phyloP scores from a whole-genome alignment of 1,284 basidiomycete species.

The Clitocybe nebularis region DNA sequence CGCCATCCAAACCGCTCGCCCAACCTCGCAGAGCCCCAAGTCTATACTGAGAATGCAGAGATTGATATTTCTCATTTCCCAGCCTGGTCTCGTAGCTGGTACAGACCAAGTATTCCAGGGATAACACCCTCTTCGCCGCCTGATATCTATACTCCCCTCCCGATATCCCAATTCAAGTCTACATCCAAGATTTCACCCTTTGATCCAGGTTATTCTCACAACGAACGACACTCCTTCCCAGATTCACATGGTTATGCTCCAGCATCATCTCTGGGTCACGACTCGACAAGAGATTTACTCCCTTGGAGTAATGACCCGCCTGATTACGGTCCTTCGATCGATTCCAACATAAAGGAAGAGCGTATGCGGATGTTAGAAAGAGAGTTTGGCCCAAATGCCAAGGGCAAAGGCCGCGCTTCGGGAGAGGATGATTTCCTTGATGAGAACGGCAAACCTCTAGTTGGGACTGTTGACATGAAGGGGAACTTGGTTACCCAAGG shows the following conservation, averaged over 20 bases:
- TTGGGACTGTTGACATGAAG: constrained; percentile 55
- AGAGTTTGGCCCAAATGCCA: constrained; percentile 48
- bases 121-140: constrained; percentile 20
- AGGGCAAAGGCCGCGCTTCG: constrained; percentile 22
- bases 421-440: constrained; percentile 30
- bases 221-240: constrained; percentile 8
- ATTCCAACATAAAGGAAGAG: constrained; percentile 56
- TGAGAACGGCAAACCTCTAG: constrained; percentile 41
- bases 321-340: constrained; percentile 37
- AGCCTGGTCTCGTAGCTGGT: constrained; percentile 58
- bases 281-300: constrained; percentile 37
- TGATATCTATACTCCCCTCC: constrained; percentile 33
- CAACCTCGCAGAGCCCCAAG: constrained; percentile 17
- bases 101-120: constrained; percentile 29
- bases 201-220: constrained; percentile 34
- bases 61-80: constrained; percentile 61
- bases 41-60: constrained; percentile 31
- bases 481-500: constrained; percentile 59
- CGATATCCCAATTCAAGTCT: constrained; percentile 26
- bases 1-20: constrained; percentile 17
- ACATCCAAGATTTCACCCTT: constrained; percentile 29
- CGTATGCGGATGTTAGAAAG: constrained; percentile 65
- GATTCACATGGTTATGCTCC: constrained; percentile 22
- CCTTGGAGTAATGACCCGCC: constrained; percentile 46
- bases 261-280: constrained; percentile 30